Evolutionary conservation across 2,329 filamentous ascomycete genomes (phyloP).

Genomic region (Verticillium isaacii): DNA sequence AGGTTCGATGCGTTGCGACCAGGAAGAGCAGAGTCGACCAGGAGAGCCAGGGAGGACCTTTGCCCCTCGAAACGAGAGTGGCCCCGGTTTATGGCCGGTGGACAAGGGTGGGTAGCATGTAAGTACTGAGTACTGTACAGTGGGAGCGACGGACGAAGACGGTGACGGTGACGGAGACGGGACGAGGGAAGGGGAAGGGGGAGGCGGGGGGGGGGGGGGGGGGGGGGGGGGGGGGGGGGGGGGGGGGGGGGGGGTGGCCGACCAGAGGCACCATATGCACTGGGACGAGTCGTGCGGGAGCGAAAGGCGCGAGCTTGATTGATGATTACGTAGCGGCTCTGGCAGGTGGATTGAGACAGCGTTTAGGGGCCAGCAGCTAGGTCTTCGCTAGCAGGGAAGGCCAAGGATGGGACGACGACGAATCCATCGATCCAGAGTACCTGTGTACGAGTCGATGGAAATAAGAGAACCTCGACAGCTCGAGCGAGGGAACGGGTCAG

Average conservation of each 20-base stretch:
- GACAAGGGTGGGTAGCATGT: not conserved
- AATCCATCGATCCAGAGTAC: not conserved
- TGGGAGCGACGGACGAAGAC: not conserved
- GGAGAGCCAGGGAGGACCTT: conserved; percentile 1
- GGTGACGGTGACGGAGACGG: conserved; percentile 1
- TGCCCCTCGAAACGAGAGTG: conserved; percentile 2
- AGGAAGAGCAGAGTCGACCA: not conserved
- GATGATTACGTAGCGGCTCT: not conserved
- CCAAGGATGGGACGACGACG: not conserved
- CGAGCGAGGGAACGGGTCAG: not conserved
- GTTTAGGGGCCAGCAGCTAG: not conserved
- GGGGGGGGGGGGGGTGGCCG: not conserved
- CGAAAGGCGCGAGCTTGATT: not conserved
- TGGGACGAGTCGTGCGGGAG: not conserved
- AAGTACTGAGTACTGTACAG: not conserved
- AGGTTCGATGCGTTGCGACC: not conserved
- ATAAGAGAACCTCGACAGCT: not conserved
- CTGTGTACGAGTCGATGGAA: not conserved
- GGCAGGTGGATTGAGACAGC: not conserved
- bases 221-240: not conserved
- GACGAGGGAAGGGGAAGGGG: not conserved
- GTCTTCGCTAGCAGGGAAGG: not conserved
- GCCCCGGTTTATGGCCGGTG: not conserved
- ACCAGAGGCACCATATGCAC: not conserved
- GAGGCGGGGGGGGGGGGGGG: not conserved